Evolutionary conservation across 2,329 filamentous ascomycete genomes (phyloP).

Genomic region (Lojkania enalia): DNA sequence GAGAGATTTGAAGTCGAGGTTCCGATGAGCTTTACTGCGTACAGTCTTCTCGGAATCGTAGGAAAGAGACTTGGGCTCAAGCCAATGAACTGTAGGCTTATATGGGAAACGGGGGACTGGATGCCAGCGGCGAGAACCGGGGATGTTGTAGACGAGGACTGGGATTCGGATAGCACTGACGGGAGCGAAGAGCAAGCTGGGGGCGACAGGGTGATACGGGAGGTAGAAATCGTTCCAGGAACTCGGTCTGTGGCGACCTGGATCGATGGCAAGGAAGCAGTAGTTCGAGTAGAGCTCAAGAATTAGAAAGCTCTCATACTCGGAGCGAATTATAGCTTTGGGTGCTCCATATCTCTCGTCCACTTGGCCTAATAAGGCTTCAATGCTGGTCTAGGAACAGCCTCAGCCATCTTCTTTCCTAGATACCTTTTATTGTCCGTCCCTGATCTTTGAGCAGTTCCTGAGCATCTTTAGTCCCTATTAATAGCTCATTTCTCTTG

Average conservation of each 20-base stretch:
- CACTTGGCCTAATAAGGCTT: too few relatives aligned
- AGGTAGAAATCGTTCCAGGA: constrained; percentile 78
- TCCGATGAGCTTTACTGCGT: constrained; percentile 78
- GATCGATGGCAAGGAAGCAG: constrained; percentile 73
- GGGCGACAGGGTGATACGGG: constrained; percentile 72
- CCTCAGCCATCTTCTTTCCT: too few relatives aligned
- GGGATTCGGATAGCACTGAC: constrained; percentile 48
- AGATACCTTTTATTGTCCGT: too few relatives aligned
- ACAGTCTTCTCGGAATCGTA: constrained; percentile 77
- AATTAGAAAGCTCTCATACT: too few relatives aligned
- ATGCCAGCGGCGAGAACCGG: constrained; percentile 68
- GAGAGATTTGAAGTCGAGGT: constrained; percentile 52
- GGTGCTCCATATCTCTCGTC: too few relatives aligned
- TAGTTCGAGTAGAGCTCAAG: constrained; percentile 67
- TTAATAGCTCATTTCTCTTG: too few relatives aligned
- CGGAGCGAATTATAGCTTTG: too few relatives aligned
- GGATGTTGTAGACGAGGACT: constrained; percentile 61
- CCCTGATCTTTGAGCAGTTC: too few relatives aligned
- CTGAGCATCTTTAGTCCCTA: too few relatives aligned
- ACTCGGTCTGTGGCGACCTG: constrained; percentile 82
- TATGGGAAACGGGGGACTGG: constrained; percentile 92
- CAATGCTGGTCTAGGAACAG: too few relatives aligned
- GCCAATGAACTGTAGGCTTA: constrained; percentile 66
- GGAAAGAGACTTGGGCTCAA: constrained; percentile 68
- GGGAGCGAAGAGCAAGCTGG: constrained; percentile 64